These are phyloP conservation scores for Staphylotrichum tortipilum DNA, from an alignment of 495 filamentous ascomycete genomes.

Conservation along the genomic window DNA sequence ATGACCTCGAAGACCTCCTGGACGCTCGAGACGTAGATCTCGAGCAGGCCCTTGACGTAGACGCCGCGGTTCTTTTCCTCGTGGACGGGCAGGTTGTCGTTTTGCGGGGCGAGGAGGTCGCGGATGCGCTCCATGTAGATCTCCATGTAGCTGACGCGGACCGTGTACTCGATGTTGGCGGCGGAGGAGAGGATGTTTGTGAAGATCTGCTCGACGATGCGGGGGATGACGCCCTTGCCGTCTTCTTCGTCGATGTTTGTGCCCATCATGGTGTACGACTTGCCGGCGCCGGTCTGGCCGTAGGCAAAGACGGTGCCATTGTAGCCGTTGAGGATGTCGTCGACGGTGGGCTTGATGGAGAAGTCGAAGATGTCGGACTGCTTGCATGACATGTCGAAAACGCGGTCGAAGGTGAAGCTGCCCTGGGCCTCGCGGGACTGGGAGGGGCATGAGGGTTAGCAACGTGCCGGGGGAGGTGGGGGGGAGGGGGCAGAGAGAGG, in stretches of 20 bases:
- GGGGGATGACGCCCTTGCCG: constrained; percentile 86
- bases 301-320: constrained; percentile 99
- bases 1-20: constrained; percentile 96
- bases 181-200: constrained; percentile 84
- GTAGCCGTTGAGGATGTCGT: constrained; percentile 97
- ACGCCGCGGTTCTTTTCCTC: constrained; percentile 95
- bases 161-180: constrained; percentile 93
- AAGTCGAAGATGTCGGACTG: constrained; percentile 94
- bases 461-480: background rate
- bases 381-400: constrained; percentile 84
- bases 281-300: constrained; percentile 95
- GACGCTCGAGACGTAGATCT: constrained; percentile 93
- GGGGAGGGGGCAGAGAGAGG: background rate
- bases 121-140: constrained; percentile 99
- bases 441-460: constrained; percentile 48
- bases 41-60: constrained; percentile 90
- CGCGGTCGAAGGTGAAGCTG: constrained; percentile 92
- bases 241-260: constrained; percentile 87
- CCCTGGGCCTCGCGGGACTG: constrained; percentile 78
- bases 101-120: constrained; percentile 81
- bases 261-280: constrained; percentile 99
- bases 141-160: constrained; percentile 98
- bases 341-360: constrained; percentile 90
- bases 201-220: constrained; percentile 98
- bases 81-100: constrained; percentile 94